Base-by-base conservation (phyloP, 371 early-diverging fungal species). In the Mortierella sp. region DNA sequence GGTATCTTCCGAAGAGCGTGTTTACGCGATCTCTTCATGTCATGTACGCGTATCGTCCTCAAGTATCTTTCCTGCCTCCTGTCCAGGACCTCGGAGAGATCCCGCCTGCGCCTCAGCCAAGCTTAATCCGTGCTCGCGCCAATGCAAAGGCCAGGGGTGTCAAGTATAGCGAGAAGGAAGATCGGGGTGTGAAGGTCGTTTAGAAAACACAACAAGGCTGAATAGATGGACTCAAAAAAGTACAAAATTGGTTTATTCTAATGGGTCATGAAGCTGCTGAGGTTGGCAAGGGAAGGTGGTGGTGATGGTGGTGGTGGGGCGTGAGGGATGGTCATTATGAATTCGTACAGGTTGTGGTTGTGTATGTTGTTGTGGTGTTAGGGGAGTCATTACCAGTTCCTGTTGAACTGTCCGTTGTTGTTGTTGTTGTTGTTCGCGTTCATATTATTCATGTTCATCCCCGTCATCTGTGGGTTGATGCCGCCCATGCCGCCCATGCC, bases 371-470 rank as follows among this genome's bases (percentile, higher is more conserved):
- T 7, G 37, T 34, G 10, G 19, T 27, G 3, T n/a, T 41, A 12
- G 29, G 37, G 19, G 16, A 28, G 8, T 56, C 63, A 60, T 70
- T 68, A 68, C 54, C 47, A 59, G 63, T 63, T 63, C 59, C 60
- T 51, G 39, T 55, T 63, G 65, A 71, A 64, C 57, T 71, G 71
- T 51, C 65, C 71, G 28, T 63, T 64, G 57, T 71, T 71, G 65
- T 70, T 70, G 54, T 58, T 68, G 17, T 50, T 57, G 39, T 44
- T 64, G 46, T 57, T 64, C 28, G 39, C 55, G 28, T 54, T 58
- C 55, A 53, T 59, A 39, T 43, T 54, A 10, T 34, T 34, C 34
- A 34, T 34, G 31, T 65, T 61, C 61, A 57, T 60, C 12, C 39
- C 53, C 41, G 45, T 24, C 60, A 59, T 60, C 2, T 59, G 55